Percentiles rank a stretch among this genome's conserved stretches.
phyloP scores from a whole-genome alignment of 208 protist genomes.

The Leishmania gerbilli region DNA sequence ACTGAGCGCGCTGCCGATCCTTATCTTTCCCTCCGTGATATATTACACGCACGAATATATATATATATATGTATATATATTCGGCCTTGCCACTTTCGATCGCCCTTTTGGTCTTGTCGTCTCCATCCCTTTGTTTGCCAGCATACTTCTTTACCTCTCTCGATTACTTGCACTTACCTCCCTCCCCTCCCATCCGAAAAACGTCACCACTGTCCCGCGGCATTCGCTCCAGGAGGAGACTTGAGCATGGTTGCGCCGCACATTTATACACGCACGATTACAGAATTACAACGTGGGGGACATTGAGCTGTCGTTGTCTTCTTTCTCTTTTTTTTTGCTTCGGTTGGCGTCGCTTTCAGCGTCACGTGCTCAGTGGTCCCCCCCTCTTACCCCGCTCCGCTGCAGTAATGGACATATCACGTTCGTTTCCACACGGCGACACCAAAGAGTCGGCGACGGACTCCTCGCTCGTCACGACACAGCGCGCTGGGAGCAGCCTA shows the following conservation, averaged over 20 bases:
- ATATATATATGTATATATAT: not conserved
- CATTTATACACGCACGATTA: not conserved
- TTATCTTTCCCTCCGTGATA: not conserved
- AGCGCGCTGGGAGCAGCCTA: constrained; percentile 3
- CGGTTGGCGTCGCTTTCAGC: not conserved
- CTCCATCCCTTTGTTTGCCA: not conserved
- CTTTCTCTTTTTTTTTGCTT: not conserved
- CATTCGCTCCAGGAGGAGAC: not conserved
- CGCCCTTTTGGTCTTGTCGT: not conserved
- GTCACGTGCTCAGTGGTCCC: not conserved
- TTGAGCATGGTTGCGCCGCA: not conserved
- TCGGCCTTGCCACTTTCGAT: not conserved
- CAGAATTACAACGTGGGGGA: not conserved
- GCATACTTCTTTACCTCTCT: not conserved
- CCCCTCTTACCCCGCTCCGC: not conserved
- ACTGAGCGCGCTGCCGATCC: not conserved
- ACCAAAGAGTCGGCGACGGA: not conserved
- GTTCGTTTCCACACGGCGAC: not conserved
- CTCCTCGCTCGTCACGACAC: not conserved
- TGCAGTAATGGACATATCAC: not conserved
- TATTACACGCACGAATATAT: not conserved
- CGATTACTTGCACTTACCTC: not conserved
- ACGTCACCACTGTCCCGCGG: not conserved
- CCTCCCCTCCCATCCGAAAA: not conserved
- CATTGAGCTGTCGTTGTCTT: not conserved